A percentile compares a stretch with the other conserved stretches of the same genome.
phyloP scores from a whole-genome alignment of 768 basidiomycete species.

The Rhizopogon vesiculosus region DNA sequence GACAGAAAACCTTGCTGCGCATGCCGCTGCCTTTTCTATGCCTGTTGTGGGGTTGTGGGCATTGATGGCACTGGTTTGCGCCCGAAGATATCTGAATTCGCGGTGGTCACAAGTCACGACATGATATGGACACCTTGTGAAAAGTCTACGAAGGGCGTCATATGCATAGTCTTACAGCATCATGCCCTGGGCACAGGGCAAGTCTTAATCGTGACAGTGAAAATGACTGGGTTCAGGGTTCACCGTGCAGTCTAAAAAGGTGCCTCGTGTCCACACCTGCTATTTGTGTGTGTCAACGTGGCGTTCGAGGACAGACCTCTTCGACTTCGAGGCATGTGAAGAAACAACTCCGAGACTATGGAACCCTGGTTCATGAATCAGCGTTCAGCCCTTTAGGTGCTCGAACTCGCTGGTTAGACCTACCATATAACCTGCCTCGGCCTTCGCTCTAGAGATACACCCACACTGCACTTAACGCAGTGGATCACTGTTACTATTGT shows the following conservation, averaged over 20 bases:
- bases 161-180: background rate
- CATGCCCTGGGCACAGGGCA: conserved; percentile 28
- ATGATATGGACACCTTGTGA: conserved; percentile 1
- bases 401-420: too few relatives aligned
- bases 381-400: too few relatives aligned
- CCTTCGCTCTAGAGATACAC: too few relatives aligned
- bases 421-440: too few relatives aligned
- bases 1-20: background rate
- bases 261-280: background rate
- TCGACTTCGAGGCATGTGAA: background rate
- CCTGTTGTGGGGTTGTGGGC: conserved; percentile 25
- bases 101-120: conserved; percentile 10
- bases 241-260: conserved; percentile 3
- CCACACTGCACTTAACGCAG: too few relatives aligned
- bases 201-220: conserved; percentile 5
- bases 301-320: background rate
- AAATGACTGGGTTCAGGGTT: conserved; percentile 25
- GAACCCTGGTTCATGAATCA: too few relatives aligned
- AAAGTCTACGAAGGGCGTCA: background rate
- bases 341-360: too few relatives aligned
- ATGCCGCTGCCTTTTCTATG: conserved; percentile 24
- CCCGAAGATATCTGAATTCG: conserved; percentile 6
- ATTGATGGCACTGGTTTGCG: conserved; percentile 9
- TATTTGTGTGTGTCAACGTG: background rate
- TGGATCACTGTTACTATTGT: too few relatives aligned